phyloP scores from a whole-genome alignment of 768 basidiomycete species.

The Boletus tylopilopsis region DNA sequence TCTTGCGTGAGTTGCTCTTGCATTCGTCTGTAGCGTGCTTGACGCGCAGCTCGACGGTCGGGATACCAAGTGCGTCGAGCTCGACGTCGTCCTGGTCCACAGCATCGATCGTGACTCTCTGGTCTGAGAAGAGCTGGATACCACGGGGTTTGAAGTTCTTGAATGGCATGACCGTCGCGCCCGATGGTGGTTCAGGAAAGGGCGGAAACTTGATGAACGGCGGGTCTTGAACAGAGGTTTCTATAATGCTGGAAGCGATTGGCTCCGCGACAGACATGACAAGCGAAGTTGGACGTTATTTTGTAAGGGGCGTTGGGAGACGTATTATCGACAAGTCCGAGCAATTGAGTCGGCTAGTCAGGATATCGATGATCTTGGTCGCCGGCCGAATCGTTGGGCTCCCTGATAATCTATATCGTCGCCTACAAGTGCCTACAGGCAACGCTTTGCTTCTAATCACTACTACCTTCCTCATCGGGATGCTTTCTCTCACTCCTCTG shows the following conservation, averaged over 20 bases:
- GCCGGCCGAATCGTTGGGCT: conserved; percentile 2
- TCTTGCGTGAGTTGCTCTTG: conserved; percentile 54
- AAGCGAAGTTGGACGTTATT: conserved; percentile 9
- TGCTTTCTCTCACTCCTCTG: background rate
- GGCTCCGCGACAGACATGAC: conserved; percentile 21
- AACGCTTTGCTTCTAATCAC: no score
- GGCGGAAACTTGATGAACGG: conserved; percentile 41
- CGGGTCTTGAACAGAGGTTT: conserved; percentile 9
- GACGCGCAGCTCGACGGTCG: conserved; percentile 52
- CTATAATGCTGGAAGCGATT: conserved; percentile 10
- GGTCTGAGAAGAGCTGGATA: conserved; percentile 48
- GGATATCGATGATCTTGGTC: background rate
- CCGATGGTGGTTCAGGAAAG: conserved; percentile 43
- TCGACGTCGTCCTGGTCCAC: conserved; percentile 46
- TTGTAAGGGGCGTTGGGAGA: conserved; percentile 7
- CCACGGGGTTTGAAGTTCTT: conserved; percentile 53
- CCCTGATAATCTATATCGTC: conserved; percentile 12
- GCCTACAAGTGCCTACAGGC: no score
- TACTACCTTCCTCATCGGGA: conserved; percentile 17
- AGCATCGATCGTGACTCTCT: conserved; percentile 27
- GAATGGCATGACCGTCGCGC: conserved; percentile 52
- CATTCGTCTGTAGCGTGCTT: conserved; percentile 54
- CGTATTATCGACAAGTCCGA: conserved; percentile 9
- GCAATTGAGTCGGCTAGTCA: conserved; percentile 15
- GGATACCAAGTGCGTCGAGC: conserved; percentile 62